Evolutionary conservation across 2,329 filamentous ascomycete genomes (phyloP).

Genomic region (Botrytis deweyae): DNA sequence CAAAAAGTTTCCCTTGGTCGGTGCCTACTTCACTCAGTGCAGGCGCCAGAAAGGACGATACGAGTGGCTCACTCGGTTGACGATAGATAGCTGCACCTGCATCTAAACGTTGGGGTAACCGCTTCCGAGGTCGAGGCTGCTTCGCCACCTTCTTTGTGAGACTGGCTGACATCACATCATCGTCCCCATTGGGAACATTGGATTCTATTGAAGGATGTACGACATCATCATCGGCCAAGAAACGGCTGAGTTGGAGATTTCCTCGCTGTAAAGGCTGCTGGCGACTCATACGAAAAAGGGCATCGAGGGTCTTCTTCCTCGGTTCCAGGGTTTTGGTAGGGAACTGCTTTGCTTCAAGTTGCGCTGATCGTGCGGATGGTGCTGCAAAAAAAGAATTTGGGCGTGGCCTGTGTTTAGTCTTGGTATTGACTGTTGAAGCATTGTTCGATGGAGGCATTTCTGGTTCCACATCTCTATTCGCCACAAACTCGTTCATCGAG

Average conservation of each 20-base stretch:
- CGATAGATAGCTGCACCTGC: conserved; percentile 38
- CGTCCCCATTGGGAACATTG: not conserved
- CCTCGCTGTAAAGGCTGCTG: conserved; percentile 35
- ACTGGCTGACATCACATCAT: not conserved
- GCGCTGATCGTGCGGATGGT: conserved; percentile 47
- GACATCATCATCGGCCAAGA: conserved; percentile 36
- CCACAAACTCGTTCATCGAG: conserved; percentile 40
- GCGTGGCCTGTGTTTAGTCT: conserved; percentile 1
- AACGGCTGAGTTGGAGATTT: conserved; percentile 42
- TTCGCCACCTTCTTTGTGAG: not conserved
- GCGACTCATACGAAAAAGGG: conserved; percentile 48
- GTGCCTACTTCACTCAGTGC: conserved; percentile 28
- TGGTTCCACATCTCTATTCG: conserved; percentile 20
- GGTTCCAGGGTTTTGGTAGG: conserved; percentile 46
- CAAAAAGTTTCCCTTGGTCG: conserved; percentile 46
- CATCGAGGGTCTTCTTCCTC: conserved; percentile 56
- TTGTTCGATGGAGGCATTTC: not conserved
- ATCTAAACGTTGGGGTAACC: conserved; percentile 36
- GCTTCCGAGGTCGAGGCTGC: conserved; percentile 29
- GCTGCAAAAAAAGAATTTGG: conserved; percentile 29
- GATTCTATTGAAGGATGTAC: conserved; percentile 25
- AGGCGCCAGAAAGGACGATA: conserved; percentile 33
- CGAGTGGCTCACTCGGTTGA: conserved; percentile 37
- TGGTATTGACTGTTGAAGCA: not conserved
- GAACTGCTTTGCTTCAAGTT: conserved; percentile 50